A percentile compares a stretch with the other conserved stretches of the same genome.
Evolutionary conservation across 2,329 filamentous ascomycete species (phyloP).

Genomic region (Botrytis hyacinthi): DNA sequence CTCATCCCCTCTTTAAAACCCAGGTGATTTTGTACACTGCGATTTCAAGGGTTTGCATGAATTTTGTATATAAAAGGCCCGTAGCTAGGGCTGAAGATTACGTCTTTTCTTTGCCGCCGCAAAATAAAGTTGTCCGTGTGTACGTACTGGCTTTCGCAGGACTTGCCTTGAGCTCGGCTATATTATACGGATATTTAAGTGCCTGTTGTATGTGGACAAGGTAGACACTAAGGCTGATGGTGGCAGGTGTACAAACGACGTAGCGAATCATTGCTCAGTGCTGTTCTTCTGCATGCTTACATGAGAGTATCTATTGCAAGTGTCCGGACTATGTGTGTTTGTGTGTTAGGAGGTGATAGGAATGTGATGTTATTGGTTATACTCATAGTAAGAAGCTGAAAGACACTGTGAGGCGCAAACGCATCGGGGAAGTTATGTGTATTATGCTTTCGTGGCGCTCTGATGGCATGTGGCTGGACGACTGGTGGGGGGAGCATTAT

Average conservation of each 20-base stretch:
- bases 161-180: neutral
- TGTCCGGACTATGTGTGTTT: neutral
- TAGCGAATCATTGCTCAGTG: neutral
- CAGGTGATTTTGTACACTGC: neutral
- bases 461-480: neutral
- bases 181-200: too few species aligned
- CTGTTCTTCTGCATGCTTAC: neutral
- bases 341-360: neutral
- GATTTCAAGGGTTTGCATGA: neutral
- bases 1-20: neutral
- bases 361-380: neutral
- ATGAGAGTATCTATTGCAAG: neutral
- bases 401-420: neutral
- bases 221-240: neutral
- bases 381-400: neutral
- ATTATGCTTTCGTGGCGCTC: neutral
- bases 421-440: neutral
- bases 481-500: neutral
- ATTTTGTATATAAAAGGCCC: neutral
- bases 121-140: neutral
- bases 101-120: neutral
- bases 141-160: neutral
- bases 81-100: conserved; percentile 3
- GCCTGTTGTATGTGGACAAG: neutral
- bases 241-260: neutral